Conservation (phyloP, 179 eudicot species). For the Nepenthes alata region DNA sequence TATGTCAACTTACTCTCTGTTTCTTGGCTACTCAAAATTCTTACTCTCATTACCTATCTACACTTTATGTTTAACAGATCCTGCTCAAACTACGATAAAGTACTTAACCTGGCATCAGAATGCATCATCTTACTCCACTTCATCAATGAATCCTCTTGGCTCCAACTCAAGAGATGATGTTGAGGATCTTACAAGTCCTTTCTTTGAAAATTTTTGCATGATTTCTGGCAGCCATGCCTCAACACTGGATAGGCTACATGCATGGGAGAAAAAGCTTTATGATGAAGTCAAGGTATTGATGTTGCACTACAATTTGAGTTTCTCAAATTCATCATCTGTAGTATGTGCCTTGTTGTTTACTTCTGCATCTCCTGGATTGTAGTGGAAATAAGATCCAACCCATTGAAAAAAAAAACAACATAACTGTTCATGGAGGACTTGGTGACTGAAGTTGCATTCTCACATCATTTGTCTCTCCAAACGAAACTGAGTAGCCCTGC, state of each 20-base stretch:
- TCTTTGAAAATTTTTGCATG: conserved; percentile 62
- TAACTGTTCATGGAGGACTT: no score
- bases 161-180: conserved; percentile 48
- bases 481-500: no score
- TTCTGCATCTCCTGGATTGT: no score
- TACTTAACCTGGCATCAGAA: conserved; percentile 94
- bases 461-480: no score
- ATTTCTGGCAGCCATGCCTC: conserved; percentile 92
- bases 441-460: no score
- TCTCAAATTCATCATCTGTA: no score
- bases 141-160: conserved; percentile 59
- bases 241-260: conserved; percentile 78
- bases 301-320: background rate
- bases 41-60: background rate
- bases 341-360: no score
- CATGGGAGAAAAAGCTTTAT: conserved; percentile 93
- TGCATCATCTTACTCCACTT: conserved; percentile 63
- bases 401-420: no score
- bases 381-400: no score
- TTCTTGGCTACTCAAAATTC: no score
- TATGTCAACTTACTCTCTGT: no score
- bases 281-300: conserved; percentile 91
- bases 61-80: conserved; percentile 30
- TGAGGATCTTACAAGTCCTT: conserved; percentile 44
- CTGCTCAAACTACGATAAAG: conserved; percentile 51